A percentile compares a stretch with the other conserved stretches of the same genome.
phyloP scores from a whole-genome alignment of 1,139 yeast species.

The Saccharomyces hybrid region DNA sequence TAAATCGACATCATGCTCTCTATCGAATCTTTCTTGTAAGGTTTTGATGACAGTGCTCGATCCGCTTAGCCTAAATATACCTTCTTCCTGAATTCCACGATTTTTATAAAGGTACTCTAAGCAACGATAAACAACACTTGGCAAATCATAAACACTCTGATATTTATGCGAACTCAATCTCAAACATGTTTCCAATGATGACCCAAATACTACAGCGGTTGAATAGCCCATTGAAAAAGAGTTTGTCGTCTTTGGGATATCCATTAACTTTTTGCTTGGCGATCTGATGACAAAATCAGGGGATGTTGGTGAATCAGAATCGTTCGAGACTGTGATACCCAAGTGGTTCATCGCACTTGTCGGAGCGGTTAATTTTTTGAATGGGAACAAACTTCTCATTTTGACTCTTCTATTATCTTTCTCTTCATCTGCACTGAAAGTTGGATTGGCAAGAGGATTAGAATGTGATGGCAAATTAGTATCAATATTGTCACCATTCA shows the following conservation, averaged over 20 bases:
- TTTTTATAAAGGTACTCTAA: conserved; percentile 57
- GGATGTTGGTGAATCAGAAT: background rate
- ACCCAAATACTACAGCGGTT: conserved; percentile 49
- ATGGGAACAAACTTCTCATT: conserved; percentile 55
- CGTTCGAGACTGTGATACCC: background rate
- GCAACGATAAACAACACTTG: conserved; percentile 73
- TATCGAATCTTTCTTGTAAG: conserved; percentile 62
- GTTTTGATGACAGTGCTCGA: conserved; percentile 71
- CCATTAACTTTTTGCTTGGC: conserved; percentile 6
- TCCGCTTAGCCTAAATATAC: conserved; percentile 85
- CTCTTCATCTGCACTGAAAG: conserved; percentile 17
- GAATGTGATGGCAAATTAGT: conserved; percentile 15
- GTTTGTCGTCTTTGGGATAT: conserved; percentile 5
- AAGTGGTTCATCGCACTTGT: conserved; percentile 1
- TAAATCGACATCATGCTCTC: conserved; percentile 61
- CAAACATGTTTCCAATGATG: conserved; percentile 48
- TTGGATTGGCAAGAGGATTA: background rate
- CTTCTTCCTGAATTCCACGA: conserved; percentile 79
- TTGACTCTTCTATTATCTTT: conserved; percentile 40
- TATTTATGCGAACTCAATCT: conserved; percentile 42
- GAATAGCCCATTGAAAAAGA: background rate
- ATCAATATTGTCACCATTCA: conserved; percentile 6
- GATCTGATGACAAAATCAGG: background rate
- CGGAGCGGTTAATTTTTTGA: conserved; percentile 34
- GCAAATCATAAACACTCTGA: conserved; percentile 44